Evolutionary conservation across 176 grass and related monocot genomes (phyloP).

Genomic region (Oryza glaberrima): DNA sequence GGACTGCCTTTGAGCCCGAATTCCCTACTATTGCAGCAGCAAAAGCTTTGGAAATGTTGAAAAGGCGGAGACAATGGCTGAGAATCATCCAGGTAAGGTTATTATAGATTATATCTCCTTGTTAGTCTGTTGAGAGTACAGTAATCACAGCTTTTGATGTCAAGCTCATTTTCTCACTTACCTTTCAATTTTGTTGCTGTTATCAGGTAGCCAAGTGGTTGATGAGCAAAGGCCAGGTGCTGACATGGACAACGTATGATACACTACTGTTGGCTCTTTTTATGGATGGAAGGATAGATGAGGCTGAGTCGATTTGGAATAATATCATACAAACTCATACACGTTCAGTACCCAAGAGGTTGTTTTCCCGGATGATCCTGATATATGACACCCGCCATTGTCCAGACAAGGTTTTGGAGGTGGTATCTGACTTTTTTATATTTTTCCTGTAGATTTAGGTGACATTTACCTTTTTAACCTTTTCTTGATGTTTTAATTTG

Average conservation of each 20-base stretch:
- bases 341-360: constrained; percentile 75
- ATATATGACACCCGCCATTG: constrained; percentile 59
- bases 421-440: constrained; percentile 31
- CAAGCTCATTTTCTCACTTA: constrained; percentile 13
- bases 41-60: constrained; percentile 82
- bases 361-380: constrained; percentile 88
- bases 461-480: neutral
- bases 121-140: neutral
- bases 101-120: neutral
- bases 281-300: constrained; percentile 84
- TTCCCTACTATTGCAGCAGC: constrained; percentile 78
- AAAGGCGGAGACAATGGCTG: constrained; percentile 65
- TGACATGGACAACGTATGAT: constrained; percentile 86
- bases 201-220: constrained; percentile 88
- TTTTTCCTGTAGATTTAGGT: constrained; percentile 17
- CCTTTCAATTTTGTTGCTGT: neutral
- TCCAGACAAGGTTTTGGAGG: constrained; percentile 85
- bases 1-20: constrained; percentile 85
- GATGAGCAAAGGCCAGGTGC: constrained; percentile 85
- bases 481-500: neutral
- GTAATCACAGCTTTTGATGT: neutral
- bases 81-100: constrained; percentile 74
- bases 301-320: constrained; percentile 65
- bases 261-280: constrained; percentile 71
- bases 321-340: constrained; percentile 61